phyloP scores from a whole-genome alignment of 805 yeast species.

The Monosporozyma siamensis region DNA sequence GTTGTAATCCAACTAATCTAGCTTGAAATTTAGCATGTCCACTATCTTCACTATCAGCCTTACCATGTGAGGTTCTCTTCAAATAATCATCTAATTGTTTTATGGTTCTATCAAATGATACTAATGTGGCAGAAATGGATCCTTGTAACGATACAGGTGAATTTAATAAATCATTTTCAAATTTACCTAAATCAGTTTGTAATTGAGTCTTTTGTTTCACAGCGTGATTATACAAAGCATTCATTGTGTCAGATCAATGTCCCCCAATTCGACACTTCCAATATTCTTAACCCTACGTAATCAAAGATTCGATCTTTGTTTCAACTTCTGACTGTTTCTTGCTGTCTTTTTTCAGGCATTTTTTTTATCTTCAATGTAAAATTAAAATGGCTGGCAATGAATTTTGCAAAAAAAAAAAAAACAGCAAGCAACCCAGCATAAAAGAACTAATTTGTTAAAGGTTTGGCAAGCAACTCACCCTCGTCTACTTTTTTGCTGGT shows the following conservation, averaged over 20 bases:
- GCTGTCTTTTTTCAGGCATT: not conserved
- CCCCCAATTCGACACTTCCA: no score
- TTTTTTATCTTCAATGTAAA: not conserved
- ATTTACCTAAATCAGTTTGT: constrained; percentile 54
- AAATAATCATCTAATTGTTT: constrained; percentile 41
- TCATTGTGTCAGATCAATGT: constrained; percentile 35
- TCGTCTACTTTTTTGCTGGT: no score
- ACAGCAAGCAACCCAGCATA: no score
- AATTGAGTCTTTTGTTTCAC: constrained; percentile 72
- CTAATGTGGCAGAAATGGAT: constrained; percentile 46
- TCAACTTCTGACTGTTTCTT: no score
- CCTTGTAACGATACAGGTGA: constrained; percentile 73
- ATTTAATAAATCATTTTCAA: constrained; percentile 51
- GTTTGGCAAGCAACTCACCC: no score
- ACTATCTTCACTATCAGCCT: constrained; percentile 4
- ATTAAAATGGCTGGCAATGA: not conserved
- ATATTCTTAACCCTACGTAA: no score
- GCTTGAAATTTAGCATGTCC: constrained; percentile 40
- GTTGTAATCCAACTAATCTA: constrained; percentile 50
- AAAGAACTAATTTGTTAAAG: no score
- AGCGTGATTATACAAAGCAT: constrained; percentile 83
- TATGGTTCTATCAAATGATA: constrained; percentile 65
- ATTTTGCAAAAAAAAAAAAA: not conserved
- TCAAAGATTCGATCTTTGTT: no score
- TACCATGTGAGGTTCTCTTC: constrained; percentile 40